Evolutionary conservation across 2,329 filamentous ascomycete species (phyloP), one percentile per base, ranked within the genome.

Genomic region (Catunica adiposa): DNA sequence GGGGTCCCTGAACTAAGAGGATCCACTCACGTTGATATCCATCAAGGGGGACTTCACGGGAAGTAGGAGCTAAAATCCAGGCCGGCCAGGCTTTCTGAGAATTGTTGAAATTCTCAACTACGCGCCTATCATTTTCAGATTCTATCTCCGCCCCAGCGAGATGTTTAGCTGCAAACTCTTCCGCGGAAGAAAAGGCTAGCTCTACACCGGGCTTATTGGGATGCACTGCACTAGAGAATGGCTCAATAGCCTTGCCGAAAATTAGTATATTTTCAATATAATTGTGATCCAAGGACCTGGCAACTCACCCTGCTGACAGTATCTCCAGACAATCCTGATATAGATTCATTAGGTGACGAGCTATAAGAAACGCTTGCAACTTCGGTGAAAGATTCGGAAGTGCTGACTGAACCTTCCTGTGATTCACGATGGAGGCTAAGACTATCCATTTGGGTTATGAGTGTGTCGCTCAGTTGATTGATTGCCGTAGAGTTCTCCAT

Each of bases 21-120:
- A 61, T 22, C 58, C 58, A 60, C 15, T 58, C 48, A 15, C 53
- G 37, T 8, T 54, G 54, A 8, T 56, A 55, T 4, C 40, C 48
- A 26, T 52, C 37, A 1, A 58, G 20, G 5, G 48, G 56, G 3
- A 40, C 51, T 3, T 34, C 37, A 1, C 5, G 20, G 7, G 47
- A 20, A 26, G 55, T 55, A 11, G 59, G 58, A 1, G 44, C 34
- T 3, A 59, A 25, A 15, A 60, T 56, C 59, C 59, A 60, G 14
- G 59, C 54, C 17, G 42, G 3, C 38, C 54, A 56, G 2, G 29
- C 22, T n/a, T 38, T 23, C 2, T 34, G 14, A 3, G 23, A 15
- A 15, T 53, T 54, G 37, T 60, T 60, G 26, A 59, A 60, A 2
- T 25, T n/a, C 11, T 56, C 20, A 1, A 58, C 26, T 2, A 40